phyloP scores from a whole-genome alignment of 176 grass and related monocot genomes.

The Oryza brachyantha region DNA sequence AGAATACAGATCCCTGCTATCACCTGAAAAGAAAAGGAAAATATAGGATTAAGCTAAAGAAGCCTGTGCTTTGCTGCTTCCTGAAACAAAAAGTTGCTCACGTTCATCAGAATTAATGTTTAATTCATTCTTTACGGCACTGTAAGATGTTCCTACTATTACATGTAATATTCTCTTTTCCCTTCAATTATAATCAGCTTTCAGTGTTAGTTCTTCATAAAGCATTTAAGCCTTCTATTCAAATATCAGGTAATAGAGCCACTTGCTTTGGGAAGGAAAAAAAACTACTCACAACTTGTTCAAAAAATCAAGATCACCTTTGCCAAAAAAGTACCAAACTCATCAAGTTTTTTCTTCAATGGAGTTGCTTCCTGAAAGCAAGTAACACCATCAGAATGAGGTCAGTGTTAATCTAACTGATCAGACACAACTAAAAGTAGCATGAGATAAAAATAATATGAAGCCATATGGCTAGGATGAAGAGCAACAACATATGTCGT shows the following conservation, averaged over 20 bases:
- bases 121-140: background rate
- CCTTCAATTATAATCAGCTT: background rate
- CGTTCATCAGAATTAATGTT: background rate
- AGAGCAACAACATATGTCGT: background rate
- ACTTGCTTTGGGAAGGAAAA: slow-evolving; percentile 10
- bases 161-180: background rate
- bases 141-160: slow-evolving; percentile 5
- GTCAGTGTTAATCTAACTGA: slow-evolving; percentile 1
- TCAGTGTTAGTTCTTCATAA: background rate
- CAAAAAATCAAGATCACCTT: slow-evolving; percentile 61
- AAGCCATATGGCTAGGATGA: slow-evolving; percentile 17
- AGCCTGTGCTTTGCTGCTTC: background rate
- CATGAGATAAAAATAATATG: background rate
- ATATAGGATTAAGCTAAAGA: background rate
- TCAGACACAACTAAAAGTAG: background rate
- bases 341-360: slow-evolving; percentile 97
- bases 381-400: background rate
- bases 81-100: background rate
- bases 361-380: slow-evolving; percentile 80
- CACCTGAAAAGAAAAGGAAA: slow-evolving; percentile 62
- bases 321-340: slow-evolving; percentile 95
- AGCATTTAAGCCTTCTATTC: background rate
- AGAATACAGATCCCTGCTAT: slow-evolving; percentile 98
- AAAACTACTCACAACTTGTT: slow-evolving; percentile 30
- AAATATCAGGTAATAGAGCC: slow-evolving; percentile 15